phyloP scores from a whole-genome alignment of 495 filamentous ascomycete genomes.

The Penicillium herquei region DNA sequence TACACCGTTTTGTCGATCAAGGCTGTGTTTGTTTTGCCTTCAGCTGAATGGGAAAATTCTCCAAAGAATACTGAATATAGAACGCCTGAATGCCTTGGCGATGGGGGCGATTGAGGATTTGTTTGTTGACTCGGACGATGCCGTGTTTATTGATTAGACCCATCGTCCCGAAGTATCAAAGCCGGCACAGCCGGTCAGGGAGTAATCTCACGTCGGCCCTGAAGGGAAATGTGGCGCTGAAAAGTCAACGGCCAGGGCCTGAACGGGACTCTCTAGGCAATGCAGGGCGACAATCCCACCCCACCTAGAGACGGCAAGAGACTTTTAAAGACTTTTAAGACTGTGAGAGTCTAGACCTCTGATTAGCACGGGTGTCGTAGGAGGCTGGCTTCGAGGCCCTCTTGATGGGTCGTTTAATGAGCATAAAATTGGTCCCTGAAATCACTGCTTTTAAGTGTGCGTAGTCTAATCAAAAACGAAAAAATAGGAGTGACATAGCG shows the following conservation, averaged over 20 bases:
- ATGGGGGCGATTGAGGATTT: not conserved
- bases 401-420: not conserved
- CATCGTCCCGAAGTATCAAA: not conserved
- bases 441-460: not conserved
- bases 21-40: conserved; percentile 1
- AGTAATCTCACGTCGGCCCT: conserved; percentile 9
- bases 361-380: not conserved
- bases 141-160: not conserved
- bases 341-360: conserved; percentile 1
- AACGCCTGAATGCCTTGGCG: not conserved
- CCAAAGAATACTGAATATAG: not conserved
- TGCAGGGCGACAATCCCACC: not conserved
- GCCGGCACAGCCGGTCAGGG: conserved; percentile 8
- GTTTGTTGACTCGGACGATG: not conserved
- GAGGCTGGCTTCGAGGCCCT: not conserved
- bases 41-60: not conserved
- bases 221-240: conserved; percentile 5
- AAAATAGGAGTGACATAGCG: too few relatives aligned
- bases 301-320: not conserved
- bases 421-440: not conserved
- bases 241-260: not conserved
- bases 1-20: conserved; percentile 7
- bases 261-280: not conserved
- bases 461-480: not conserved
- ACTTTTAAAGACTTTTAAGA: not conserved